Conservation (phyloP, 805 yeast genomes). For the Brettanomyces naardenensis region DNA sequence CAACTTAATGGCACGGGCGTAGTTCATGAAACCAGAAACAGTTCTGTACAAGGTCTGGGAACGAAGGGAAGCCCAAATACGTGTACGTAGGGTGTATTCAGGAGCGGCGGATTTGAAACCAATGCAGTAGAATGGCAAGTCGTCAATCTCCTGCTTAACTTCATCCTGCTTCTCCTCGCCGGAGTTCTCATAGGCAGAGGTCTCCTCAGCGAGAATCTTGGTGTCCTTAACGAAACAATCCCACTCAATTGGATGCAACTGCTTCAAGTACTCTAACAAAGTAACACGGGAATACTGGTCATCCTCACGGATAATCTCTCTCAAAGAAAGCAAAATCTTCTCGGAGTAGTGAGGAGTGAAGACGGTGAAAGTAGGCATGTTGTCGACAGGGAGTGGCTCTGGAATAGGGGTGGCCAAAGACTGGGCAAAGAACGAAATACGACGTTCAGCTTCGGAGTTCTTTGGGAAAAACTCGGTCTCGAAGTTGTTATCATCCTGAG, state of each 20-base stretch:
- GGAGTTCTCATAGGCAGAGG: slow-evolving; percentile 68
- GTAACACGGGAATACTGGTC: slow-evolving; percentile 95
- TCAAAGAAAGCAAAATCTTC: slow-evolving; percentile 84
- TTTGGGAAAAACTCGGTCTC: slow-evolving; percentile 96
- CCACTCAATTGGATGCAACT: slow-evolving; percentile 96
- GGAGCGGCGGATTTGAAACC: slow-evolving; percentile 98
- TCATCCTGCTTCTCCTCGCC: slow-evolving; percentile 55
- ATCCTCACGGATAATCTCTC: slow-evolving; percentile 95
- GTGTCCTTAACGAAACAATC: slow-evolving; percentile 95
- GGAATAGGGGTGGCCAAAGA: slow-evolving; percentile 98
- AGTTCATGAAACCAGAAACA: slow-evolving; percentile 97
- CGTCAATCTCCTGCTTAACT: slow-evolving; percentile 79
- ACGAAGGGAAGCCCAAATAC: slow-evolving; percentile 98
- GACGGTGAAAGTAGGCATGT: slow-evolving; percentile 99
- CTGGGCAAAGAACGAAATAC: slow-evolving; percentile 98
- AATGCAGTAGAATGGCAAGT: slow-evolving; percentile 88
- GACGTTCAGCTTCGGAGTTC: slow-evolving; percentile 98
- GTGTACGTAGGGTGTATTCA: slow-evolving; percentile 88
- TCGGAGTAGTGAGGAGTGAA: slow-evolving; percentile 94
- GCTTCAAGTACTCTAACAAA: slow-evolving; percentile 86
- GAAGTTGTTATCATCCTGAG: slow-evolving; percentile 93
- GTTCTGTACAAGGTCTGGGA: slow-evolving; percentile 96
- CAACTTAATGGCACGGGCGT: slow-evolving; percentile 90
- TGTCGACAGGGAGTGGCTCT: slow-evolving; percentile 97
- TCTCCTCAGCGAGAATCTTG: slow-evolving; percentile 89